Conservation (phyloP, 2,329 filamentous ascomycete genomes). For the Verticillium tricorpus region DNA sequence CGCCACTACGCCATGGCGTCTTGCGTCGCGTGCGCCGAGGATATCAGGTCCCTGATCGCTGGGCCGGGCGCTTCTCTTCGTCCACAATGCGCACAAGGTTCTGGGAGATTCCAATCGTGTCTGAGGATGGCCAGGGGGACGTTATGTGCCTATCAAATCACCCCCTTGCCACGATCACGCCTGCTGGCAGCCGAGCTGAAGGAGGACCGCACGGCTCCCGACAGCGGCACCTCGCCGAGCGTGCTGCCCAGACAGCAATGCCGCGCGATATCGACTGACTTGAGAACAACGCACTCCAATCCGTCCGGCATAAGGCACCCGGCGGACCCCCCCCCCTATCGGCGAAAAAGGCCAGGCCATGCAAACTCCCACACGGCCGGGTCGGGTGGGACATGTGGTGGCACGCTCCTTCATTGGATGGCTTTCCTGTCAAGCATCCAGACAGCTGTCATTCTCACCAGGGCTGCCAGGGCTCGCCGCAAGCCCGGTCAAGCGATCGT, state of each 20-base stretch:
- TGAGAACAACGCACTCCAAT: neutral
- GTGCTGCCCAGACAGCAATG: neutral
- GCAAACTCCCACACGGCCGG: neutral
- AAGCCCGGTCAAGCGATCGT: neutral
- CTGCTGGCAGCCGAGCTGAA: neutral
- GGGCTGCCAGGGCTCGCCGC: neutral
- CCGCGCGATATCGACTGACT: neutral
- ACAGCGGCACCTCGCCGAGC: neutral
- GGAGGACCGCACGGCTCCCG: neutral
- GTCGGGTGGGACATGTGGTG: neutral
- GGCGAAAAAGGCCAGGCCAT: neutral
- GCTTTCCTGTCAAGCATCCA: neutral
- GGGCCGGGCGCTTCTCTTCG: neutral
- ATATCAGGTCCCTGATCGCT: neutral
- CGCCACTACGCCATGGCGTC: neutral
- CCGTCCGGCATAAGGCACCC: neutral
- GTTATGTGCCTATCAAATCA: neutral
- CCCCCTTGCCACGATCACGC: neutral
- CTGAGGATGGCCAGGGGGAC: neutral
- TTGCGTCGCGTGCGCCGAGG: neutral
- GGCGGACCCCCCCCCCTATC: neutral
- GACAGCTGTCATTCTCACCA: neutral
- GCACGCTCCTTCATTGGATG: neutral
- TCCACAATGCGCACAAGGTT: no score
- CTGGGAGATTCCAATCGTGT: neutral